A percentile compares a stretch with the other conserved stretches of the same genome.
Conservation (phyloP, 2,329 filamentous ascomycete species). For the Diaporthe amygdali region DNA sequence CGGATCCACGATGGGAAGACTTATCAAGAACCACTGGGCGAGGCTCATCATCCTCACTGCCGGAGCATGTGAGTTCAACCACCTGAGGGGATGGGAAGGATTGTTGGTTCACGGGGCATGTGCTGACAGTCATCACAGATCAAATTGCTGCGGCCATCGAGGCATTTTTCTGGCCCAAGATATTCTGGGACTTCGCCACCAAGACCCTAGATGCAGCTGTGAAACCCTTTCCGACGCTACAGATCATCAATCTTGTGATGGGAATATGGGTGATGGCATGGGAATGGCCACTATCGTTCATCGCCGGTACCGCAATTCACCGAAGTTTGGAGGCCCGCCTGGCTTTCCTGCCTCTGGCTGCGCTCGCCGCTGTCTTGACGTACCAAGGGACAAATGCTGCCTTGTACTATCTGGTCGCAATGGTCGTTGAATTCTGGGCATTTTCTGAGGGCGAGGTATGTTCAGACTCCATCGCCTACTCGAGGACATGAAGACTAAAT, state of each 20-base stretch:
- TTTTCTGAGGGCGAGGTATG: slow-evolving; percentile 96
- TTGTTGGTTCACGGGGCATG: not conserved
- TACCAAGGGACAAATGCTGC: slow-evolving; percentile 95
- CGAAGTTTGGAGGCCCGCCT: slow-evolving; percentile 87
- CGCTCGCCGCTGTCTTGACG: slow-evolving; percentile 75
- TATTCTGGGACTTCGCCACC: slow-evolving; percentile 97
- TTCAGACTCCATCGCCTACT: slow-evolving; percentile 25
- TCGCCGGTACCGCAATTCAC: slow-evolving; percentile 82
- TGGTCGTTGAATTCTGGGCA: slow-evolving; percentile 93
- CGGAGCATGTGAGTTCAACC: slow-evolving; percentile 66
- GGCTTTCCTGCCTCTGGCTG: slow-evolving; percentile 79
- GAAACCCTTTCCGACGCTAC: slow-evolving; percentile 85
- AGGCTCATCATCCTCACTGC: slow-evolving; percentile 91
- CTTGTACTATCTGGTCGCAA: slow-evolving; percentile 87
- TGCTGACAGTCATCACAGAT: slow-evolving; percentile 57
- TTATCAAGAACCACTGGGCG: slow-evolving; percentile 99
- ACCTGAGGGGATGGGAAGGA: not conserved
- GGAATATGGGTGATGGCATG: slow-evolving; percentile 80
- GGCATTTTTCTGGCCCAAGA: slow-evolving; percentile 97
- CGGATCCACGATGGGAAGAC: slow-evolving; percentile 77
- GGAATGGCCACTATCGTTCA: slow-evolving; percentile 84
- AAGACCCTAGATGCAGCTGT: slow-evolving; percentile 87
- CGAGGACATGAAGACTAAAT: slow-evolving; percentile 6
- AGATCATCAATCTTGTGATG: slow-evolving; percentile 87
- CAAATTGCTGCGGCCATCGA: slow-evolving; percentile 85